Conservation (phyloP, 768 basidiomycete genomes). For the Hygrophoropsis aurantiaca region DNA sequence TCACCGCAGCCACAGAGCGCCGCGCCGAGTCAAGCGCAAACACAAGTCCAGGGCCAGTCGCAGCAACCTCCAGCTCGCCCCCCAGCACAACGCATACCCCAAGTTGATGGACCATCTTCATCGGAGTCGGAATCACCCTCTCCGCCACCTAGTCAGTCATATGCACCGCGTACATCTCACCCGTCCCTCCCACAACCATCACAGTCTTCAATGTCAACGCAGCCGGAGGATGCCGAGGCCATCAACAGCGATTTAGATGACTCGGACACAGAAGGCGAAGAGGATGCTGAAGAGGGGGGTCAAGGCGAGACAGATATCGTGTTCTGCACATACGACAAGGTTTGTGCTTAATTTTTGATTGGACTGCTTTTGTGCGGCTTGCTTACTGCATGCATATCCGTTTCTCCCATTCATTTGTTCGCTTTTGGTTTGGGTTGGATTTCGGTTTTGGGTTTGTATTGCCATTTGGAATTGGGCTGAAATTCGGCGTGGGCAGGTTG, state of each 20-base stretch:
- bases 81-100: constrained; percentile 53
- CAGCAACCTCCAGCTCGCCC: constrained; percentile 14
- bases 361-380: not conserved
- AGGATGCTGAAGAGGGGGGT: constrained; percentile 76
- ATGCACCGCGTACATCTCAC: constrained; percentile 70
- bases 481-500: too few species aligned
- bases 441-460: constrained; percentile 2
- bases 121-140: constrained; percentile 73
- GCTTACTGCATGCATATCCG: too few species aligned
- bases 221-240: constrained; percentile 66
- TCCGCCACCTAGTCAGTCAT: constrained; percentile 58
- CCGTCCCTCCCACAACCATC: constrained; percentile 73
- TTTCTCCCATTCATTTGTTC: too few species aligned
- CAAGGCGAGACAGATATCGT: constrained; percentile 86
- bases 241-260: constrained; percentile 98
- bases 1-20: constrained; percentile 10
- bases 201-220: constrained; percentile 35
- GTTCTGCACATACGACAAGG: constrained; percentile 99
- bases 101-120: constrained; percentile 73
- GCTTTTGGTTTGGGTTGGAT: too few species aligned
- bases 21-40: constrained; percentile 14
- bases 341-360: constrained; percentile 30
- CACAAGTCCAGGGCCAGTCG: constrained; percentile 11
- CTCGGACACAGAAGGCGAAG: constrained; percentile 84
- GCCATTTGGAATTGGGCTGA: too few species aligned